Evolutionary conservation across 345 rosid species (phyloP).

Genomic region (Bruguiera sexangula): DNA sequence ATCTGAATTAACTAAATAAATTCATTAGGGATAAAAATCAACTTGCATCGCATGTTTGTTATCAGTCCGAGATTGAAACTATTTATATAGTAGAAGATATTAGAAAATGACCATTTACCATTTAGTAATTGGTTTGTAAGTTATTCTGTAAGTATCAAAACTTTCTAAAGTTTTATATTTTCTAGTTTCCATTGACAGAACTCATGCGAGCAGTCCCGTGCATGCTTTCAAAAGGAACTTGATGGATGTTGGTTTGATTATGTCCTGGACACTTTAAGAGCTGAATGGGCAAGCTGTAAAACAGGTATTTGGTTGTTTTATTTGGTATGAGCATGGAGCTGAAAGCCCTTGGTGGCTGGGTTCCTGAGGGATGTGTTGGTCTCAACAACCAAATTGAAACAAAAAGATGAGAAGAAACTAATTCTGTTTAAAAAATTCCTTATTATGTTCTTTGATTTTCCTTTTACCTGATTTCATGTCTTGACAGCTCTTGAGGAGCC

Average conservation of each 20-base stretch:
- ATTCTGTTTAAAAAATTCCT: not conserved
- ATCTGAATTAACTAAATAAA: not conserved
- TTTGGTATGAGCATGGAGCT: not conserved
- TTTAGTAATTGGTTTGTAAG: conserved; percentile 2
- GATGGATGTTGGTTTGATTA: conserved; percentile 61
- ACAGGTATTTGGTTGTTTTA: conserved; percentile 31
- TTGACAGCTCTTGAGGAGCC: conserved; percentile 51
- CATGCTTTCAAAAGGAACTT: conserved; percentile 45
- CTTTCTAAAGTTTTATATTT: conserved; percentile 59
- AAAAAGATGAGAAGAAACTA: not conserved
- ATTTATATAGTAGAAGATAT: not conserved
- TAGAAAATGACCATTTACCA: not conserved
- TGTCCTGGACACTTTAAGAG: conserved; percentile 34
- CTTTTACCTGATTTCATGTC: conserved; percentile 13
- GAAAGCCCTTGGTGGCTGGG: conserved; percentile 1
- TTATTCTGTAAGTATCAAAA: conserved; percentile 7
- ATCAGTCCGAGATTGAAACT: not conserved
- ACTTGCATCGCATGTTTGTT: not conserved
- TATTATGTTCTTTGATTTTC: not conserved
- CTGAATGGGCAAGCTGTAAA: conserved; percentile 50
- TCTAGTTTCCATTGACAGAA: conserved; percentile 62
- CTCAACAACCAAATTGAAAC: not conserved
- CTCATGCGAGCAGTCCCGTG: conserved; percentile 41
- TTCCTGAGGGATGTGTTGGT: not conserved
- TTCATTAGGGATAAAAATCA: not conserved